Conservation (phyloP, 2,329 filamentous ascomycete species). For the Diplodia mutila region DNA sequence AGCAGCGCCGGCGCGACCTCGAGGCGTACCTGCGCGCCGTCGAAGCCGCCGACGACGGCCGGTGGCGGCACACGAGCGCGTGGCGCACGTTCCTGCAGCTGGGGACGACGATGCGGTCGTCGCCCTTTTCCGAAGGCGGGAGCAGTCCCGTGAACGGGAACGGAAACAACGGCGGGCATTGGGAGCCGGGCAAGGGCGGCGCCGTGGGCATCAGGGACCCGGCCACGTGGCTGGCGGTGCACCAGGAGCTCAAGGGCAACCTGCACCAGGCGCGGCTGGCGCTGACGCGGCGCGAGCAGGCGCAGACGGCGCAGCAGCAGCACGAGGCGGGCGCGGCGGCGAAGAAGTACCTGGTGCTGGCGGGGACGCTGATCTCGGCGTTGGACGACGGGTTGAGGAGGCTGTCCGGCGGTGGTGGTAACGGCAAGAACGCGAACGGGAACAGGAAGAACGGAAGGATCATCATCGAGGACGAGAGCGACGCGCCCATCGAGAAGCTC, state of each 20-base stretch:
- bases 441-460: background rate
- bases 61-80: conserved; percentile 73
- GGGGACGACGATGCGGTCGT: conserved; percentile 27
- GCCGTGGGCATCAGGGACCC: conserved; percentile 19
- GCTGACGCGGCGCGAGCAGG: conserved; percentile 70
- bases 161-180: background rate
- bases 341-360: conserved; percentile 72
- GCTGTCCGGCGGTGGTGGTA: conserved; percentile 39
- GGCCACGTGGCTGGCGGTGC: conserved; percentile 71
- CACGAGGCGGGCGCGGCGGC: conserved; percentile 74
- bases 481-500: conserved; percentile 52
- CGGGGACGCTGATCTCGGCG: conserved; percentile 64
- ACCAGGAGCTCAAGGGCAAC: conserved; percentile 71
- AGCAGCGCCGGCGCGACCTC: conserved; percentile 68
- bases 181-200: conserved; percentile 3
- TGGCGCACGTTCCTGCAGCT: conserved; percentile 78
- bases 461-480: conserved; percentile 30
- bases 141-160: background rate
- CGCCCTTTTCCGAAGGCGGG: background rate
- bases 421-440: background rate
- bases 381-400: conserved; percentile 66
- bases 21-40: conserved; percentile 74
- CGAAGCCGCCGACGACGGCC: conserved; percentile 70
- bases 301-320: conserved; percentile 61
- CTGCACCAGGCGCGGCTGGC: conserved; percentile 69